These are phyloP conservation scores for Limnanthes douglasii DNA, from an alignment of 345 rosid genomes.

Conservation along the genomic window DNA sequence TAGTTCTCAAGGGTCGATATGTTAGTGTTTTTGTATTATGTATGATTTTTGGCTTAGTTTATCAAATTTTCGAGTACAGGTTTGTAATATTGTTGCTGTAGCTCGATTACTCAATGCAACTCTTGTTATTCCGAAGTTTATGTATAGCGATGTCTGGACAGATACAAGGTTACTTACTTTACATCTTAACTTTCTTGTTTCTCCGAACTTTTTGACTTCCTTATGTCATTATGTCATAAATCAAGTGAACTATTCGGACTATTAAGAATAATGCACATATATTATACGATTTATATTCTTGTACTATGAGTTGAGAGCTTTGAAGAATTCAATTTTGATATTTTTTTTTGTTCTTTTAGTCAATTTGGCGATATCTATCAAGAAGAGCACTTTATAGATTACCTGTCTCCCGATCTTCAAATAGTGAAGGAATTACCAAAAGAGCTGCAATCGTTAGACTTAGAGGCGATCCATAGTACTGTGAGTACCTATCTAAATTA, in stretches of 20 bases:
- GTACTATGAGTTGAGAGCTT: constrained; percentile 4
- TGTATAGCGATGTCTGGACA: constrained; percentile 94
- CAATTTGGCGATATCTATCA: constrained; percentile 87
- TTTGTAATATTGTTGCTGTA: constrained; percentile 83
- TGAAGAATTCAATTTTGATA: constrained; percentile 7
- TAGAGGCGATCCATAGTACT: constrained; percentile 78
- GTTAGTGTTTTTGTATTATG: background rate
- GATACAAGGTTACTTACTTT: constrained; percentile 57
- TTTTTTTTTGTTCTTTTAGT: constrained; percentile 24
- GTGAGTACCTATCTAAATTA: constrained; percentile 33
- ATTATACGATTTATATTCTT: background rate
- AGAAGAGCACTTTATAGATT: constrained; percentile 71
- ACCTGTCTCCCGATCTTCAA: constrained; percentile 69
- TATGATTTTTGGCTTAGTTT: background rate
- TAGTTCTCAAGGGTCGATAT: background rate
- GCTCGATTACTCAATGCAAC: constrained; percentile 80
- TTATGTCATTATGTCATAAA: no score
- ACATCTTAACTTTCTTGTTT: constrained; percentile 8
- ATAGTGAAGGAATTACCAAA: constrained; percentile 72
- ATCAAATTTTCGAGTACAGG: no score
- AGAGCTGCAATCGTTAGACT: constrained; percentile 65
- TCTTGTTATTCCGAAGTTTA: constrained; percentile 77
- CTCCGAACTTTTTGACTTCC: constrained; percentile 4
- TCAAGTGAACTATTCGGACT: no score
- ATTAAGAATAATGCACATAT: no score